Evolutionary conservation across 2,329 filamentous ascomycete species (phyloP).

Genomic region (Pleurostoma richardsiae): DNA sequence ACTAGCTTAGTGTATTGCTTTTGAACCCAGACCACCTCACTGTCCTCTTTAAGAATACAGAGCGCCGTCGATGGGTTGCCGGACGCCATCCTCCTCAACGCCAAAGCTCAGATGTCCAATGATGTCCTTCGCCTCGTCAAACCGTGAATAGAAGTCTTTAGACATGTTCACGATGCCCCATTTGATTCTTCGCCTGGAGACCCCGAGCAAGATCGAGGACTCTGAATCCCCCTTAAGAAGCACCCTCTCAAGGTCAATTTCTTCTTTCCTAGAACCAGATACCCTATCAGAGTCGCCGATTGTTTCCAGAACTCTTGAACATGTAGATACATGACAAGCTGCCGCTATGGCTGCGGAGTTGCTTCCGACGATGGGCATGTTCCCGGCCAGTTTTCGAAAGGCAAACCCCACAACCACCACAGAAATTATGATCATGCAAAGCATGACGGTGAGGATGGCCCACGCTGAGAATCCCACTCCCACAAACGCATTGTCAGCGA

Average conservation of each 20-base stretch:
- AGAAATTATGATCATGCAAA: not conserved
- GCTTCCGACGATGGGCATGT: not conserved
- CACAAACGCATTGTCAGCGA: not conserved
- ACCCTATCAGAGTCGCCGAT: not conserved
- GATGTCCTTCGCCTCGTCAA: not conserved
- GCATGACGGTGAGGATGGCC: not conserved
- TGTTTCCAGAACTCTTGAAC: not conserved
- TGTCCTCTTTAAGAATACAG: too few species aligned
- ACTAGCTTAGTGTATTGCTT: too few species aligned
- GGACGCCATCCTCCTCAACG: not conserved
- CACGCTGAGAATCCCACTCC: not conserved
- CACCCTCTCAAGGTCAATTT: not conserved
- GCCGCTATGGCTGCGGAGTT: constrained; percentile 1
- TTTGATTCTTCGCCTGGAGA: not conserved
- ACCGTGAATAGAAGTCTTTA: not conserved
- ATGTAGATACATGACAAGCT: not conserved
- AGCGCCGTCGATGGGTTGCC: too few species aligned
- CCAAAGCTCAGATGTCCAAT: constrained; percentile 1
- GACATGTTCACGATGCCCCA: constrained; percentile 1
- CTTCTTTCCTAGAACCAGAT: not conserved
- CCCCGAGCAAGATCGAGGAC: not conserved
- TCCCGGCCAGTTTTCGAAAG: not conserved
- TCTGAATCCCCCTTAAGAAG: not conserved
- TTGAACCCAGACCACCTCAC: too few species aligned
- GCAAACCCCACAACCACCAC: not conserved